phyloP scores from a whole-genome alignment of 805 yeast species.

The Candida maesae region DNA sequence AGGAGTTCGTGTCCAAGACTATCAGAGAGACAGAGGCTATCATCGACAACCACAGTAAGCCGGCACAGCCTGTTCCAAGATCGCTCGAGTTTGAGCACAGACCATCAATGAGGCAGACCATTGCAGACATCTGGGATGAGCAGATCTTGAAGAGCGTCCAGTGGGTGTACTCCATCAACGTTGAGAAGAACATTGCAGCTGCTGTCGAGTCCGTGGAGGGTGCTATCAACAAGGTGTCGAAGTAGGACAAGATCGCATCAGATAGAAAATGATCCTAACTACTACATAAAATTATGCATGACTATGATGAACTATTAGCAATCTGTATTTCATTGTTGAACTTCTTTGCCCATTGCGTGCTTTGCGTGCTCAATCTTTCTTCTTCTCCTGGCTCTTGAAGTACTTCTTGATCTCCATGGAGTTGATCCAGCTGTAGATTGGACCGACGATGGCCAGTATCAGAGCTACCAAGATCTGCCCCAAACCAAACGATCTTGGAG shows the following conservation, averaged over 20 bases:
- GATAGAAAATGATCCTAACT: neutral
- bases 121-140: constrained; percentile 76
- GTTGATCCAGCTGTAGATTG: constrained; percentile 48
- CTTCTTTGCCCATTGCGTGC: too few species aligned
- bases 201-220: constrained; percentile 11
- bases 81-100: constrained; percentile 41
- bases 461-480: constrained; percentile 48
- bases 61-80: constrained; percentile 41
- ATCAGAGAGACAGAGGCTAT: constrained; percentile 46
- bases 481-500: constrained; percentile 60
- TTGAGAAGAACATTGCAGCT: constrained; percentile 34
- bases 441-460: constrained; percentile 50
- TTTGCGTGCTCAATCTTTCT: neutral
- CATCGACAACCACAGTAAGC: constrained; percentile 47
- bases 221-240: constrained; percentile 6
- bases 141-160: constrained; percentile 62
- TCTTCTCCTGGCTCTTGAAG: constrained; percentile 32
- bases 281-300: neutral
- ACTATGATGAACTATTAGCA: too few species aligned
- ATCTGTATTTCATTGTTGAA: too few species aligned
- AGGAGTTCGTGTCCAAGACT: constrained; percentile 41
- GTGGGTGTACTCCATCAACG: constrained; percentile 54
- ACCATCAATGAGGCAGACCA: constrained; percentile 52
- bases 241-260: neutral
- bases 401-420: constrained; percentile 48